Base-by-base conservation (phyloP, 768 basidiomycete species). In the Flagelloscypha sp. region DNA sequence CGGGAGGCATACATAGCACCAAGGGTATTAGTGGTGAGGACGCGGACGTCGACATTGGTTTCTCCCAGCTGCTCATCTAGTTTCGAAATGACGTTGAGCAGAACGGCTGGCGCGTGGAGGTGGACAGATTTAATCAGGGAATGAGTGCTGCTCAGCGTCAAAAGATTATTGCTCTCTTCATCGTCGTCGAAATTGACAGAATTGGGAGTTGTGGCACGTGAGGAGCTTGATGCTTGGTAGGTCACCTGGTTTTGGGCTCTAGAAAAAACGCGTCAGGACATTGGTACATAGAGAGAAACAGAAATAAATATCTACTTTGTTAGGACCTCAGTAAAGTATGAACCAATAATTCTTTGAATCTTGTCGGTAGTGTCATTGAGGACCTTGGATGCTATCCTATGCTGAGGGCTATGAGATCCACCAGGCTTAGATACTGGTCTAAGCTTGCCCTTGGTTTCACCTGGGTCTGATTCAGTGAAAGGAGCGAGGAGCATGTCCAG, bases 251-350 rank as follows among this genome's bases (percentile, higher is more conserved):
- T n/a, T n/a, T n/a, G n/a, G n/a, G n/a, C n/a, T n/a, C n/a, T n/a
- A n/a, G n/a, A n/a, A n/a, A n/a, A n/a, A n/a, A n/a, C n/a, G n/a
- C n/a, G n/a, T n/a, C n/a, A n/a, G n/a, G n/a, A n/a, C n/a, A n/a
- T n/a, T n/a, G n/a, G n/a, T n/a, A n/a, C n/a, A n/a, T n/a, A n/a
- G n/a, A n/a, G n/a, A n/a, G n/a, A n/a, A n/a, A n/a, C n/a, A n/a
- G n/a, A n/a, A n/a, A n/a, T n/a, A n/a, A n/a, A n/a, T n/a, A n/a
- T n/a, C n/a, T n/a, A n/a, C n/a, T n/a, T 64, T 30, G 79, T 71
- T 48, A 93, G 84, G 41, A 87, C 79, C 48, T 95, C 93, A 16
- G 87, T 84, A 53, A 99, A 95, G 60, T 97, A 92, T 47, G 85
- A 79, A 51, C 81, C 85, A 30, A 94, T 84, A 43, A 90, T 76